Evolutionary conservation across 2,329 filamentous ascomycete species (phyloP).

Genomic region (Phaeosphaeriaceae sp.): DNA sequence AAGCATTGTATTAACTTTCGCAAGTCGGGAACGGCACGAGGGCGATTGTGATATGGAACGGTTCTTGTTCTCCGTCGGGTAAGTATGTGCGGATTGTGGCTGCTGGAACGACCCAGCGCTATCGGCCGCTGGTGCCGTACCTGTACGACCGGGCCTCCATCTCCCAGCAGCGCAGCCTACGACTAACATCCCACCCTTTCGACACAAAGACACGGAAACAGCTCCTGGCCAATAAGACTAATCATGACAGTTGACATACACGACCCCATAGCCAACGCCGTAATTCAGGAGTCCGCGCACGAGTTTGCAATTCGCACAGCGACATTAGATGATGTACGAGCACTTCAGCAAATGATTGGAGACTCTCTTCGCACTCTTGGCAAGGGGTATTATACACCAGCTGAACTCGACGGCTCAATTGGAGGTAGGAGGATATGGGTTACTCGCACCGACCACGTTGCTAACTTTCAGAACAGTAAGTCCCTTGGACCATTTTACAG

Average conservation of each 20-base stretch:
- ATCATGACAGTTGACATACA: conserved; percentile 7
- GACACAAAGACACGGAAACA: background rate
- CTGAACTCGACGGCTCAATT: conserved; percentile 46
- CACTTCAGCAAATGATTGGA: conserved; percentile 37
- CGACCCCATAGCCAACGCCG: conserved; percentile 39
- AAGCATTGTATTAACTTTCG: too few species aligned
- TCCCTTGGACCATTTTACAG: background rate
- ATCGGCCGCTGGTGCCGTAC: too few species aligned
- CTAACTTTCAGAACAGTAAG: background rate
- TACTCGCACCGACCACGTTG: background rate
- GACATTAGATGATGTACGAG: conserved; percentile 38
- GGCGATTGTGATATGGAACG: background rate
- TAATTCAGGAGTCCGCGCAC: conserved; percentile 43
- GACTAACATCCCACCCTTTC: background rate
- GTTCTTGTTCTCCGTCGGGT: conserved; percentile 3
- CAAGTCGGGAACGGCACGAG: background rate
- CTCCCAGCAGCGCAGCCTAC: background rate
- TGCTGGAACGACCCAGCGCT: too few species aligned
- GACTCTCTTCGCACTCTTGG: conserved; percentile 37
- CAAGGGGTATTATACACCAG: conserved; percentile 36
- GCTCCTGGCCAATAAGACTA: background rate
- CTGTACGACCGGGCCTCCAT: background rate
- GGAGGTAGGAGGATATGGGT: conserved; percentile 11
- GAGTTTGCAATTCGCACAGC: conserved; percentile 38
- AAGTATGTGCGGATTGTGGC: background rate